Evolutionary conservation across 768 basidiomycete genomes (phyloP), one percentile per base, ranked within the genome.

Genomic region (Infundibulicybe gibba): DNA sequence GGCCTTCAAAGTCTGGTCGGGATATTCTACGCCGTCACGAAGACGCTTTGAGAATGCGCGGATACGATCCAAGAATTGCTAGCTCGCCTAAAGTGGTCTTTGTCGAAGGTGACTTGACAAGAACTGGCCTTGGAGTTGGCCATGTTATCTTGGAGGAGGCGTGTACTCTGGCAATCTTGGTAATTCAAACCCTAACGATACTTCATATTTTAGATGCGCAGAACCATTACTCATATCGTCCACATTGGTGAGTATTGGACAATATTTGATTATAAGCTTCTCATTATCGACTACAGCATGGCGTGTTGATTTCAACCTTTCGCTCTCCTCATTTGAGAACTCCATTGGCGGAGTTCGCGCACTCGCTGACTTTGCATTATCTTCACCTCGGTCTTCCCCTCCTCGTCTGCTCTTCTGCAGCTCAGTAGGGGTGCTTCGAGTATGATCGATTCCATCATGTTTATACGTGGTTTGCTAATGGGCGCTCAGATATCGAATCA

Each of bases 241-340:
- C 44, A 50, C 32, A 45, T 40, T 32, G 49, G 49, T 50, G 34
- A 14, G 38, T 38, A 38, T 38, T 38, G 35, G 3, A 38, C 10
- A 13, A 40, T 16, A 3, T 15, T 12, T 44, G 21, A 14, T 8
- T 16, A 16, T 8, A 16, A 8, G 21, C 6, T 16, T 14, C 31
- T 20, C 40, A 25, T 17, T 14, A 16, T 19, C 11, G 16, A 13
- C 14, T 14, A 21, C 15, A 60, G 71, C 70, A 14, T 74, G 71
- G 71, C 61, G 53, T 11, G 64, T 71, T 10, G 63, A 74, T 49
- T 74, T 74, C 59, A 65, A 63, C 45, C 48, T 60, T 9, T 33
- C 60, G 12, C 51, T 71, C n/a, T 14, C 45, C 16, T 61, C 64
- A 12, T 69, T 66, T 45, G 63, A 65, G 43, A 20, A 49, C 5